A percentile compares a stretch with the other conserved stretches of the same genome.
phyloP scores from a whole-genome alignment of 306 rosid genomes.

The Citrullus amarus region DNA sequence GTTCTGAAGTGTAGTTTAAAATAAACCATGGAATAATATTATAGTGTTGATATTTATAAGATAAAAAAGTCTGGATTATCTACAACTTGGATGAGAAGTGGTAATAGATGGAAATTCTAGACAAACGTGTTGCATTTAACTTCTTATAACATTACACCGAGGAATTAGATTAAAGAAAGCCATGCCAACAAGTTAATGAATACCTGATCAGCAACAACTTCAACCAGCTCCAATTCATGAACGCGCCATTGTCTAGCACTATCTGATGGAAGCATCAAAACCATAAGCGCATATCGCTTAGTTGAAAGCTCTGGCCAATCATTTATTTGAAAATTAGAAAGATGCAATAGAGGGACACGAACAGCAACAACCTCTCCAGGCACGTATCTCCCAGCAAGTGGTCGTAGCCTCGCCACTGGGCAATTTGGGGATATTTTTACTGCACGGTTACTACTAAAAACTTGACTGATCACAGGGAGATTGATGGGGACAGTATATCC shows the following conservation, averaged over 20 bases:
- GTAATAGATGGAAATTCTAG: neutral
- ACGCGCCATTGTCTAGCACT: conserved; percentile 91
- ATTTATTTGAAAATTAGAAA: conserved; percentile 88
- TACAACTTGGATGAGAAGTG: neutral
- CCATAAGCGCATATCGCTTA: conserved; percentile 92
- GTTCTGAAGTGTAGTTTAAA: neutral
- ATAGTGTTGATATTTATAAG: neutral
- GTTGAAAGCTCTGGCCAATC: conserved; percentile 96
- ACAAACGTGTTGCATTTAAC: neutral
- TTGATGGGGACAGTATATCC: conserved; percentile 80
- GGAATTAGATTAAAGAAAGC: neutral
- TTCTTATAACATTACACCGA: neutral
- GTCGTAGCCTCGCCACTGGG: conserved; percentile 81
- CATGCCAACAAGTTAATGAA: neutral
- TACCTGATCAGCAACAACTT: conserved; percentile 98
- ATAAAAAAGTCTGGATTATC: neutral
- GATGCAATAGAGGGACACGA: conserved; percentile 87
- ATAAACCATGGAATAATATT: neutral
- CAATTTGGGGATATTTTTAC: conserved; percentile 61
- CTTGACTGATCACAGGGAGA: conserved; percentile 83
- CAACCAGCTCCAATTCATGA: conserved; percentile 91
- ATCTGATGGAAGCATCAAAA: conserved; percentile 88
- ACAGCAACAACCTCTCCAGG: conserved; percentile 93
- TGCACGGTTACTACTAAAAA: conserved; percentile 62
- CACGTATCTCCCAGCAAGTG: conserved; percentile 47